Percentiles rank a stretch among this genome's conserved stretches.
These are phyloP conservation scores for Pistacia vera DNA, from an alignment of 345 rosid genomes.

Conservation along the genomic window DNA sequence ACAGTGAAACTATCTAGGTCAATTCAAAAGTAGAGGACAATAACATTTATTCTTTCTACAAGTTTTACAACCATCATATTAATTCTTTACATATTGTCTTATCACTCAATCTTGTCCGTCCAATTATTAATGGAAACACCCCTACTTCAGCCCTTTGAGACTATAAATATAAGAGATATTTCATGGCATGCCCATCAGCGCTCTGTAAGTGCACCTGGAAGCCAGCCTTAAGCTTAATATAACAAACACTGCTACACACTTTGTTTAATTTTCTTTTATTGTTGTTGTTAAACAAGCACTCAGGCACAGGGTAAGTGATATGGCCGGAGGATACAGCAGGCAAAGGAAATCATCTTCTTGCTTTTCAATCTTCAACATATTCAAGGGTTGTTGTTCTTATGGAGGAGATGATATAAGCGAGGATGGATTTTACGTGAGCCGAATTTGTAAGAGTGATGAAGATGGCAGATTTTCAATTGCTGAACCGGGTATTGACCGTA, in stretches of 20 bases:
- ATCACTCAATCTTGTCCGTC: slow-evolving; percentile 35
- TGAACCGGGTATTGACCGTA: slow-evolving; percentile 78
- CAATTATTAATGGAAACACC: slow-evolving; percentile 2
- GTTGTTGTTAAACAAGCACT: not conserved
- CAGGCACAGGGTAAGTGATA: not conserved
- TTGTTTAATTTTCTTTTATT: no score
- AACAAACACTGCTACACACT: not conserved
- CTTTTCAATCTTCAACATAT: slow-evolving; percentile 45
- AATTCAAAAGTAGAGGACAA: slow-evolving; percentile 36
- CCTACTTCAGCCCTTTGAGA: no score
- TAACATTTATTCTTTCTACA: slow-evolving; percentile 30
- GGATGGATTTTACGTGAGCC: slow-evolving; percentile 45
- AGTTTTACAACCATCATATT: slow-evolving; percentile 15
- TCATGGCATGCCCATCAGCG: not conserved
- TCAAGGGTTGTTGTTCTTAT: slow-evolving; percentile 58
- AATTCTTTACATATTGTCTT: not conserved
- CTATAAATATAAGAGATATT: slow-evolving; percentile 19
- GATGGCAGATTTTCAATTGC: slow-evolving; percentile 71
- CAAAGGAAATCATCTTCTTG: slow-evolving; percentile 44
- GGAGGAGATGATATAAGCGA: slow-evolving; percentile 56
- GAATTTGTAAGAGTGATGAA: slow-evolving; percentile 64
- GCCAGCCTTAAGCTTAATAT: not conserved
- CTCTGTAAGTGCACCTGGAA: not conserved
- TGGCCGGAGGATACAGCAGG: slow-evolving; percentile 35
- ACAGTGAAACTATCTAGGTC: slow-evolving; percentile 16